Evolutionary conservation across 805 yeast species (phyloP).

Genomic region (Metschnikowia matae): DNA sequence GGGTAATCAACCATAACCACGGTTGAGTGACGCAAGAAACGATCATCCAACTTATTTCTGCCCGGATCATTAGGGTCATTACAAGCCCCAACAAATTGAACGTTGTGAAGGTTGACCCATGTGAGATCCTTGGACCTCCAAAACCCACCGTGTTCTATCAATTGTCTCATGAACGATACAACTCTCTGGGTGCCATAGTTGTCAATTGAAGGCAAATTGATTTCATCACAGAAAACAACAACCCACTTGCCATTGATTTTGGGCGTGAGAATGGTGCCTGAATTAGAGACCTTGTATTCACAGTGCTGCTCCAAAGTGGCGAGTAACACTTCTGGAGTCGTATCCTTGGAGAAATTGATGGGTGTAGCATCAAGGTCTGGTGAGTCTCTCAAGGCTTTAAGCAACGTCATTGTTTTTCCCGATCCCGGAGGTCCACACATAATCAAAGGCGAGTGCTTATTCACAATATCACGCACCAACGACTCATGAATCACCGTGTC

Average conservation of each 20-base stretch:
- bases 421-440: conserved; percentile 97
- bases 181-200: conserved; percentile 69
- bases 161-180: conserved; percentile 66
- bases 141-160: conserved; percentile 72
- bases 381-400: conserved; percentile 59
- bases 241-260: conserved; percentile 60
- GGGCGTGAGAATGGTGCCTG: conserved; percentile 58
- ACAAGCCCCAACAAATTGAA: conserved; percentile 93
- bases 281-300: conserved; percentile 47
- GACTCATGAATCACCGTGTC: conserved; percentile 71
- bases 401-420: conserved; percentile 89
- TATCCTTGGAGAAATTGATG: conserved; percentile 79
- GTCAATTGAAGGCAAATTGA: conserved; percentile 75
- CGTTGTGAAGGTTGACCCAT: conserved; percentile 63
- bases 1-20: conserved; percentile 81
- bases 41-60: conserved; percentile 48
- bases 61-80: conserved; percentile 86
- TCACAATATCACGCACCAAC: conserved; percentile 52
- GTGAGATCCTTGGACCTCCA: conserved; percentile 57
- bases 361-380: conserved; percentile 58
- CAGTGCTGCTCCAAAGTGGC: conserved; percentile 72
- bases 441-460: conserved; percentile 56
- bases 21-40: conserved; percentile 66
- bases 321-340: conserved; percentile 58
- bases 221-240: conserved; percentile 87